A percentile compares a stretch with the other conserved stretches of the same genome.
These are phyloP conservation scores for Stenogyne calaminthoides DNA, from an alignment of 305 asterid genomes.

Conservation along the genomic window DNA sequence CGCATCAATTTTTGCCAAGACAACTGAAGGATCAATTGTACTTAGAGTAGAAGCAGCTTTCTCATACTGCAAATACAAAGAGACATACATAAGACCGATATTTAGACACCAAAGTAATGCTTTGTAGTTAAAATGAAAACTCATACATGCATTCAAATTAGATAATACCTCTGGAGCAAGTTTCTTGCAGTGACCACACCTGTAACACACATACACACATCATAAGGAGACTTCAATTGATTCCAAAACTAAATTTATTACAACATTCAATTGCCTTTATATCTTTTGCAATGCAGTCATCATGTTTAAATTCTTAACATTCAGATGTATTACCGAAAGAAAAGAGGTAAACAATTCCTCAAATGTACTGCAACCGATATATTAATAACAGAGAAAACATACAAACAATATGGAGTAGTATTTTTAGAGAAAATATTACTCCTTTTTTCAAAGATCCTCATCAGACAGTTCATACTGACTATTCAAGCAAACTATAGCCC, in stretches of 20 bases:
- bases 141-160: not conserved
- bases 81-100: conserved; percentile 7
- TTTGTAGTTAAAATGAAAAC: not conserved
- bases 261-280: not conserved
- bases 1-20: conserved; percentile 80
- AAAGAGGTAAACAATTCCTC: conserved; percentile 17
- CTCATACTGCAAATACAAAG: conserved; percentile 63
- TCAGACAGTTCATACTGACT: not conserved
- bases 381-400: not conserved
- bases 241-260: not conserved
- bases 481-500: not conserved
- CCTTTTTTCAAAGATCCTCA: conserved; percentile 7
- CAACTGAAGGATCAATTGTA: conserved; percentile 62
- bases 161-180: conserved; percentile 90
- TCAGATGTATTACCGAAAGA: conserved; percentile 2
- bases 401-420: not conserved
- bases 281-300: not conserved
- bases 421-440: too few species aligned
- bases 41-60: conserved; percentile 86
- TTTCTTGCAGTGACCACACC: conserved; percentile 98
- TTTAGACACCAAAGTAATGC: conserved; percentile 1
- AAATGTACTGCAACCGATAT: not conserved
- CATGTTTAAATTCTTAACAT: conserved; percentile 15
- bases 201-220: conserved; percentile 40
- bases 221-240: conserved; percentile 13